Conservation (phyloP, 2,329 filamentous ascomycete genomes). For the Talaromyces marneffei region DNA sequence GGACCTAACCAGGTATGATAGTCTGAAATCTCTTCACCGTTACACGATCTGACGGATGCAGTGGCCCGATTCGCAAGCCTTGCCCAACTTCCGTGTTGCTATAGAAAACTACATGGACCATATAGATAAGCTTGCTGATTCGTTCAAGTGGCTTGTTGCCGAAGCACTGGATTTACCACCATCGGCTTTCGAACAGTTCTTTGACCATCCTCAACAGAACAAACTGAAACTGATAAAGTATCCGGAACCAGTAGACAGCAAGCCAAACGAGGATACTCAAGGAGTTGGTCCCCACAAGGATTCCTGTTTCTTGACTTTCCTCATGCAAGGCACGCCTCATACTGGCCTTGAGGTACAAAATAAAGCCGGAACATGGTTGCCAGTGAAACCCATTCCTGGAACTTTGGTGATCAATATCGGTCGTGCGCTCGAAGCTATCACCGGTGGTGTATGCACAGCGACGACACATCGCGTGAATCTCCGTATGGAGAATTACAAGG, state of each 20-base stretch:
- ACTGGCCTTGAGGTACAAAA: conserved; percentile 47
- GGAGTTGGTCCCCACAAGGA: conserved; percentile 46
- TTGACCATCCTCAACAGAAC: conserved; percentile 30
- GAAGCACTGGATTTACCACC: conserved; percentile 28
- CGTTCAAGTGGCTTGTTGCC: conserved; percentile 28
- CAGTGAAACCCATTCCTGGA: conserved; percentile 39
- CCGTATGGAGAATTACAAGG: conserved; percentile 24
- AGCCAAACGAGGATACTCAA: conserved; percentile 28
- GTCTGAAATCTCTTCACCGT: not conserved
- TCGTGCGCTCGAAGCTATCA: conserved; percentile 31
- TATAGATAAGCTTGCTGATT: conserved; percentile 22
- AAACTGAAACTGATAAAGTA: conserved; percentile 42
- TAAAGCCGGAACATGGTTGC: conserved; percentile 43
- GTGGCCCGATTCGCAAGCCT: conserved; percentile 30
- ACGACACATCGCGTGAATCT: conserved; percentile 34
- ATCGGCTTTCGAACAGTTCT: conserved; percentile 27
- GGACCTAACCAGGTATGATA: conserved; percentile 31
- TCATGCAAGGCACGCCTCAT: conserved; percentile 41
- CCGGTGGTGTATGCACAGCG: conserved; percentile 31
- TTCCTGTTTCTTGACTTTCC: conserved; percentile 46
- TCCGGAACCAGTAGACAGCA: conserved; percentile 13
- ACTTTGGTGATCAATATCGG: conserved; percentile 49
- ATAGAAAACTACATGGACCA: conserved; percentile 28
- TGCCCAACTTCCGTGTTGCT: conserved; percentile 28
- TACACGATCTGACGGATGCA: conserved; percentile 11